Base-by-base conservation (phyloP, 805 yeast species). In the Suhomyces xylopsoci region DNA sequence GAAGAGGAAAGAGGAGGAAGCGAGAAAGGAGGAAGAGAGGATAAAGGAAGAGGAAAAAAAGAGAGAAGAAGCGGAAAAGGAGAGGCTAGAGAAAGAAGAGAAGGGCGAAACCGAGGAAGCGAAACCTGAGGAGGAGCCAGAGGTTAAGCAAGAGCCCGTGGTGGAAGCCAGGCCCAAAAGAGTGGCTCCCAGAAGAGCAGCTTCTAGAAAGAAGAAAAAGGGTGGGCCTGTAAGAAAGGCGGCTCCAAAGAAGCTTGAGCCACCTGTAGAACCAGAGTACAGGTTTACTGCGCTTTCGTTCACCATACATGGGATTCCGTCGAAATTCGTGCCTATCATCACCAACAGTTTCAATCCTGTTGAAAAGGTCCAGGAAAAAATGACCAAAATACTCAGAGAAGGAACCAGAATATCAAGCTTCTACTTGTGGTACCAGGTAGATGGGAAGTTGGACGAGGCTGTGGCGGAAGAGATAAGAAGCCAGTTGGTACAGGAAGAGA, bases 341-440 rank as follows among this genome's bases (percentile, higher is more conserved):
- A 65, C 76, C 38, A 82, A 89, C 60, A 84, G 96, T 66, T 85
- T 88, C 41, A 73, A 79, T 36, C 80, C 83, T 2, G 61, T 75
- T 14, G 82, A 80, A 1, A 74, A 80, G 15, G 93, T 86, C 0
- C 81, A 78, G 47, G 67, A 70, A 15, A 69, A 77, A 17, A 90
- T 93, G 97, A 75, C 77, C 40, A 70, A 76, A 8, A 79, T 85
- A 3, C 65, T 90, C 51, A 71, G 74, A 14, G 71, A 68, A 17
- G 96, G 97, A 1, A 74, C 76, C 1, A 76, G 90, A 53, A 69
- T 83, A 3, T 71, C 85, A 5, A 81, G 81, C 32, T 82, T 82
- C 59, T 81, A 87, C 63, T 71, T 90, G 19, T 91, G 97, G 97
- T 89, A 86, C 62, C 90, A 88, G 60, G 76, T 93, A 9, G 94